A percentile compares a stretch with the other conserved stretches of the same genome.
Evolutionary conservation across 2,329 filamentous ascomycete genomes (phyloP).

Genomic region (Rutstroemia sp.): DNA sequence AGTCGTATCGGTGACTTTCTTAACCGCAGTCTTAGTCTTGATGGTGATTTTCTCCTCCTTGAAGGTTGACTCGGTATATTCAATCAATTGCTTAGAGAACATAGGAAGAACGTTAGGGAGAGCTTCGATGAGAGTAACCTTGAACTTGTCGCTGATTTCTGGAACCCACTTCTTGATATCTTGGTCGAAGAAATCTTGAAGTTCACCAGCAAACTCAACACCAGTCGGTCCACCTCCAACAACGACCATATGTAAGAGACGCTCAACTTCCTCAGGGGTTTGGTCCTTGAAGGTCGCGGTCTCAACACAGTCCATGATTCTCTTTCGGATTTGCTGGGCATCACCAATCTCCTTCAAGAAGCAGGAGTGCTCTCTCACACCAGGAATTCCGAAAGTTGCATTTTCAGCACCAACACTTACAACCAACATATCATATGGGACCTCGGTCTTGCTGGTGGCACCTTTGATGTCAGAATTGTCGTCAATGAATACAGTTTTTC

Average conservation of each 20-base stretch:
- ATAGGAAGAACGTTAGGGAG: conserved; percentile 93
- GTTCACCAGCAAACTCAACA: conserved; percentile 96
- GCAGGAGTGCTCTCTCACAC: conserved; percentile 89
- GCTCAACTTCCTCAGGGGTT: conserved; percentile 76
- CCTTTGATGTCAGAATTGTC: conserved; percentile 94
- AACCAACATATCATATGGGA: conserved; percentile 96
- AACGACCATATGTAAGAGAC: conserved; percentile 96
- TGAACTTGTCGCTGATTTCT: conserved; percentile 90
- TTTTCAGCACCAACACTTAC: conserved; percentile 97
- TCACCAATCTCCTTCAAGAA: conserved; percentile 98
- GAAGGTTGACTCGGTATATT: conserved; percentile 98
- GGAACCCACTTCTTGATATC: conserved; percentile 98
- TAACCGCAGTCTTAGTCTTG: conserved; percentile 98
- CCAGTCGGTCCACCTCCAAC: conserved; percentile 90
- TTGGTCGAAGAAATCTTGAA: conserved; percentile 98
- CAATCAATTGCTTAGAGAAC: conserved; percentile 98
- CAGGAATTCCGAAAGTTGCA: conserved; percentile 94
- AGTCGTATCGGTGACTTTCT: conserved; percentile 86
- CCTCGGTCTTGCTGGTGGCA: conserved; percentile 71
- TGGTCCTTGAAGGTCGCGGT: conserved; percentile 98
- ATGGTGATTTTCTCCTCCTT: conserved; percentile 98
- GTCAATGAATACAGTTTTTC: conserved; percentile 79
- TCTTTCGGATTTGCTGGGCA: conserved; percentile 92
- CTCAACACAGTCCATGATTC: conserved; percentile 99
- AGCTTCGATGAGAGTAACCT: conserved; percentile 94